Conservation (phyloP, 495 filamentous ascomycete species). For the Podospora appendiculata region DNA sequence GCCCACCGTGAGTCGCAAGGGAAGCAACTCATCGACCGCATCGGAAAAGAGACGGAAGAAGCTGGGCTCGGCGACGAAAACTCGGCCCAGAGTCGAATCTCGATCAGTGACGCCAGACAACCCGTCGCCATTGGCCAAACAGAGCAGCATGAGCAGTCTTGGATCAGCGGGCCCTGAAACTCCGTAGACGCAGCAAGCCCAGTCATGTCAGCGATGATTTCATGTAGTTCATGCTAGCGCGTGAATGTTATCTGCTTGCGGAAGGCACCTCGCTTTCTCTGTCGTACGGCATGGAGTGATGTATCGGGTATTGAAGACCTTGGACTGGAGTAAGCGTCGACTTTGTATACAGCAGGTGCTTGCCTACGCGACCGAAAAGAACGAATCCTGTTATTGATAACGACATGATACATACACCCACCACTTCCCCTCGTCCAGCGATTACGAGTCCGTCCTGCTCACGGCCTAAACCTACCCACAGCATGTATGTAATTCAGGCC, state of each 20-base stretch:
- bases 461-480: too few relatives aligned
- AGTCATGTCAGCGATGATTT: background rate
- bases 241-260: background rate
- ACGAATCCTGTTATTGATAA: too few relatives aligned
- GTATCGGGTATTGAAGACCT: too few relatives aligned
- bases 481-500: too few relatives aligned
- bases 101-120: slow-evolving; percentile 44
- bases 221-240: background rate
- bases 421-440: too few relatives aligned
- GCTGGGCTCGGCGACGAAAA: slow-evolving; percentile 21
- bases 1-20: slow-evolving; percentile 27
- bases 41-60: slow-evolving; percentile 44
- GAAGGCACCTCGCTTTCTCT: background rate
- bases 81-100: slow-evolving; percentile 33
- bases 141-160: slow-evolving; percentile 33
- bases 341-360: too few relatives aligned
- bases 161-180: slow-evolving; percentile 1
- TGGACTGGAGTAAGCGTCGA: too few relatives aligned
- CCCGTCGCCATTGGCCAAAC: slow-evolving; percentile 40
- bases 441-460: too few relatives aligned
- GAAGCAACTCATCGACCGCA: slow-evolving; percentile 38
- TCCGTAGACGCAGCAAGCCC: slow-evolving; percentile 2
- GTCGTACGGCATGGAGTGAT: too few relatives aligned
- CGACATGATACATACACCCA: too few relatives aligned
- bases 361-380: too few relatives aligned